Base-by-base conservation (phyloP, 208 protist species). In the Crithidia brevicula region DNA sequence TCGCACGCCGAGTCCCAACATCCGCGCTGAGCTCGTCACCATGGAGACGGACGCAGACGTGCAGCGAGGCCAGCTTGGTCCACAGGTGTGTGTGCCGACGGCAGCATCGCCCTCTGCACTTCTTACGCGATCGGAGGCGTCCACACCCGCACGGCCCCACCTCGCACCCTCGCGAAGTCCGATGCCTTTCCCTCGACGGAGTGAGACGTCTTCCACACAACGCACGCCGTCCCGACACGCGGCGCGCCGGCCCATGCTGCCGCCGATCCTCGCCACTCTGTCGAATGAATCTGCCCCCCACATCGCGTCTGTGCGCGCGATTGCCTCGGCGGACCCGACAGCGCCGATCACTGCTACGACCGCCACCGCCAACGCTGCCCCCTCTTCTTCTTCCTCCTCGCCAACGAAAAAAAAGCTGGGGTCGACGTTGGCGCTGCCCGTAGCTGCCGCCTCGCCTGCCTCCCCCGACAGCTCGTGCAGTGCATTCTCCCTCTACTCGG, bases 401-500 rank as follows among this genome's bases (percentile, higher is more conserved):
- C 36, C 46, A n/a, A n/a, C n/a, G n/a, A n/a, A n/a, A n/a, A n/a
- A n/a, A n/a, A n/a, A n/a, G n/a, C n/a, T n/a, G n/a, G n/a, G n/a
- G n/a, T n/a, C n/a, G n/a, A n/a, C n/a, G n/a, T n/a, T n/a, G n/a
- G n/a, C n/a, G n/a, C n/a, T n/a, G n/a, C n/a, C n/a, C n/a, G n/a
- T n/a, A 4, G 2, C 27, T 43, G 27, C 66, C 0, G 4, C 4
- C 38, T 59, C 52, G 18, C 36, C 46, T 2, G 6, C 36, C 13
- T 66, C 49, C 8, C 42, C 28, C n/a, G 51, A 52, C 28, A 72
- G 60, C 52, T 65, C 53, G n/a, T 58, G 64, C 58, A 70, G 67
- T 27, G 53, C 65, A 18, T 79, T 67, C 15, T 65, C 70, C 2
- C 62, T 76, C n/a, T 65, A 70, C 53, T 76, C 70, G 1, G 53